phyloP scores from a whole-genome alignment of 2,329 filamentous ascomycete species.

The Paecilomyces fulvus region DNA sequence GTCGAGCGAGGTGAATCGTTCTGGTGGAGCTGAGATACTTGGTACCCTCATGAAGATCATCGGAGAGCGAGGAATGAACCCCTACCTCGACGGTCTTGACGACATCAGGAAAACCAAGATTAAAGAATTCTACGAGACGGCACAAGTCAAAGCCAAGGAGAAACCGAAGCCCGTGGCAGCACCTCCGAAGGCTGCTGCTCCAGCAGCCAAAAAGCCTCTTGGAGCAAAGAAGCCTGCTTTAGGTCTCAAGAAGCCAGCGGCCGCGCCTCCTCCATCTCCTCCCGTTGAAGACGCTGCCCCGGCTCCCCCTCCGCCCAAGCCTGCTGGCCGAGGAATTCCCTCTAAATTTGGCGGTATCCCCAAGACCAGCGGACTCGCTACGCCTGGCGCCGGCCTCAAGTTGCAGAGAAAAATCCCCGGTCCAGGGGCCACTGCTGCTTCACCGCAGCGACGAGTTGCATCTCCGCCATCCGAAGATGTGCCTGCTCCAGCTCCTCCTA shows the following conservation, averaged over 20 bases:
- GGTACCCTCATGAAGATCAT: conserved; percentile 98
- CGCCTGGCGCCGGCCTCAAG: conserved; percentile 35
- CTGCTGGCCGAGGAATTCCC: conserved; percentile 29
- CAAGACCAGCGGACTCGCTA: conserved; percentile 32
- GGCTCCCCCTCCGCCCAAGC: conserved; percentile 40
- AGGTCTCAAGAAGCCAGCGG: conserved; percentile 41
- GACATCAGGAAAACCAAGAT: conserved; percentile 94
- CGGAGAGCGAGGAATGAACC: conserved; percentile 90
- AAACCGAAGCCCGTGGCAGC: conserved; percentile 71
- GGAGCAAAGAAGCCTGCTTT: conserved; percentile 45
- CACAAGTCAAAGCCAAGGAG: conserved; percentile 80
- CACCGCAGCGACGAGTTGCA: conserved; percentile 35
- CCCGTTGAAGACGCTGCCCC: conserved; percentile 48
- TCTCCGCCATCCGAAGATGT: conserved; percentile 40
- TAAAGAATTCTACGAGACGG: conserved; percentile 79
- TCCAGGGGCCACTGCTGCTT: conserved; percentile 28
- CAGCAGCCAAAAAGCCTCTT: conserved; percentile 48
- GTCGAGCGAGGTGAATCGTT: conserved; percentile 73
- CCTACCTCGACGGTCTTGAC: conserved; percentile 82
- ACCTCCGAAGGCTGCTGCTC: conserved; percentile 51
- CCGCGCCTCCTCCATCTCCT: conserved; percentile 42
- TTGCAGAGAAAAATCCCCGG: conserved; percentile 36
- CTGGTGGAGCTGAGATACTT: conserved; percentile 82
- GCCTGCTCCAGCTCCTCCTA: conserved; percentile 36
- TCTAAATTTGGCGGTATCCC: conserved; percentile 40